Base-by-base conservation (phyloP, 805 yeast species). In the Kodamaea hsintzibuensis region DNA sequence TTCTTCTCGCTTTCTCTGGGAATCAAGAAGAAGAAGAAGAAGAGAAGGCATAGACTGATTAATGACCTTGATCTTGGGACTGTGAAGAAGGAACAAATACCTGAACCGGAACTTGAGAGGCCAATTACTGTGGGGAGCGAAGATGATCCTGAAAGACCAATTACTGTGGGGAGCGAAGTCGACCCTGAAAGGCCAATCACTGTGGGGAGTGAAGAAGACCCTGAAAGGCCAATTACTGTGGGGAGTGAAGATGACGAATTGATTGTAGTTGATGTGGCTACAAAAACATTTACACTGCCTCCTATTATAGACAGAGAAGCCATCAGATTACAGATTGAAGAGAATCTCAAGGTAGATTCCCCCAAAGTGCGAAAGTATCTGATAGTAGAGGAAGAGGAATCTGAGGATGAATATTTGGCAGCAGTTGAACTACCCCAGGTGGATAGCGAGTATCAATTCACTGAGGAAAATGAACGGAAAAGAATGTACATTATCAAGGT, bases 401-500 rank as follows among this genome's bases (percentile, higher is more conserved):
- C 53, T 7, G 53, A 50, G 10, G 48, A 35, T 8, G 53, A 50
- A 5, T 42, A 30, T 8, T 17, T 14, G 19, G 43, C 38, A 18
- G 25, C 37, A 39, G 38, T 19, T n/a, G 12, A 2, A 7, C 42
- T n/a, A 47, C 30, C 7, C 2, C 17, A 40, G 18, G 19, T 17
- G n/a, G 25, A 40, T 8, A 30, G 48, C 25, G 47, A 27, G n/a
- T 68, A 73, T 51, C 54, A 56, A 18, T 69, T 69, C 40, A 52
- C 53, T 1, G 65, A 56, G 14, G 59, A 55, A 2, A 61, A 66
- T 14, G 77, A 73, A 51, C 55, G 54, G 35, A 55, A 58, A n/a
- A 55, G 78, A 18, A 57, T 59, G 35, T 75, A 75, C 57, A 54
- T 62, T 6, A 60, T 74, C 1, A 58, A 59, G 48, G 66, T 73